phyloP scores from a whole-genome alignment of 176 grass and related monocot genomes.

The Aegilops sharonensis region DNA sequence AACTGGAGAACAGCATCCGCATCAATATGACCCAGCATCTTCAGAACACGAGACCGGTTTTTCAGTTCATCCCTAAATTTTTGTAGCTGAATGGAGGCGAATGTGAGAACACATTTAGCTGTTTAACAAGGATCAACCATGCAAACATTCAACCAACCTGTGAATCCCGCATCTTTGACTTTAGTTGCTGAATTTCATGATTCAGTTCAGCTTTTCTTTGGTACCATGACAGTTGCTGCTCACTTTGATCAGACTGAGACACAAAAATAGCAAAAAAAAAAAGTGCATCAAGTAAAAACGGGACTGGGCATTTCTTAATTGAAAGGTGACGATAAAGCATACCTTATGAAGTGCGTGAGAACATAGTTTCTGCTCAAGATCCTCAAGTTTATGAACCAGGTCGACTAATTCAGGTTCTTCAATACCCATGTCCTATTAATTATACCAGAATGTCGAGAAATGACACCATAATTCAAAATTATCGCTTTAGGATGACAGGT shows the following conservation, averaged over 20 bases:
- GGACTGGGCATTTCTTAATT: slow-evolving; percentile 29
- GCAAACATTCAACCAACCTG: slow-evolving; percentile 54
- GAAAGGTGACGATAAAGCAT: not conserved
- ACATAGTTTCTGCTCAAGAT: slow-evolving; percentile 75
- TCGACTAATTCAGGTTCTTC: slow-evolving; percentile 80
- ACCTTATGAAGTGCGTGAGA: slow-evolving; percentile 90
- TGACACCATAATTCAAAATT: not conserved
- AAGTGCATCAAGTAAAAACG: not conserved
- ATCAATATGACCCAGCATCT: slow-evolving; percentile 98
- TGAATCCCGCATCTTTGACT: slow-evolving; percentile 91
- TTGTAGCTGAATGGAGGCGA: slow-evolving; percentile 64
- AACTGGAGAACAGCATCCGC: slow-evolving; percentile 92
- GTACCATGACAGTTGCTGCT: slow-evolving; percentile 89
- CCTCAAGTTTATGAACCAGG: slow-evolving; percentile 84
- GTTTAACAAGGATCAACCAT: slow-evolving; percentile 21
- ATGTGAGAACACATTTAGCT: slow-evolving; percentile 31
- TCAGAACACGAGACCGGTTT: slow-evolving; percentile 87
- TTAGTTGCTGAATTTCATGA: slow-evolving; percentile 87
- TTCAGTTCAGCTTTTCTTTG: slow-evolving; percentile 93
- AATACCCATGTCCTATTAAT: slow-evolving; percentile 87
- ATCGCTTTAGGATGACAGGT: slow-evolving; percentile 17
- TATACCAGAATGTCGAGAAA: slow-evolving; percentile 11
- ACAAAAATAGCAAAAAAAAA: slow-evolving; percentile 2
- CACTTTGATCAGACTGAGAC: slow-evolving; percentile 79
- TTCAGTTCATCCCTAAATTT: slow-evolving; percentile 97